Base-by-base conservation (phyloP, 495 filamentous ascomycete species). In the Neurospora sp. region DNA sequence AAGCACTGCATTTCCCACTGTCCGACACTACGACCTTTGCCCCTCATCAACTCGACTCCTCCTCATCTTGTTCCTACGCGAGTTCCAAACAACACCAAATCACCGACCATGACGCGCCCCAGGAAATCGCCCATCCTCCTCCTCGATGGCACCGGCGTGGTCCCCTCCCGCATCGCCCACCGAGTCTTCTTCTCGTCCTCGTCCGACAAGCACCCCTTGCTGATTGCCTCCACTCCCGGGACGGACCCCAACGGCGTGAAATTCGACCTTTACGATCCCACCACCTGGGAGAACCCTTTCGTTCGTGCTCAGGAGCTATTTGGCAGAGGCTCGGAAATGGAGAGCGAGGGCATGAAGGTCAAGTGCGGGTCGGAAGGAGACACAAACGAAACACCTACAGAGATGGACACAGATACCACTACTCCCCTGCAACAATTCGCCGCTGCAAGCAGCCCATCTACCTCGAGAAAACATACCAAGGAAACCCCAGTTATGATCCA, bases 71-170 rank as follows among this genome's bases (percentile, higher is more conserved):
- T 22, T 31, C 27, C 2, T 31, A 31, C 27, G 27, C 27, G 27
- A 31, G 27, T 31, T 31, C 27, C 27, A 35, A 18, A 65, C 12
- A 31, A 31, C 7, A 65, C 14, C 31, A 37, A 35, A 65, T 35
- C 27, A 22, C 22, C 20, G 10, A 72, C 22, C 40, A 69, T 71
- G 70, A 27, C 70, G 9, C 37, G 18, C 18, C n/a, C 48, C 27
- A 16, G 22, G 14, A 72, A 42, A 37, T 16, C 71, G 8, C 71
- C 76, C 45, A 74, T 88, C 74, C 79, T 88, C 20, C 73, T 88
- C 14, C 78, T 82, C 3, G 87, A 86, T 61, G 86, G 85, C 69
- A 84, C 82, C 16, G 85, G 86, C 73, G 87, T 85, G 42, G 78
- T 85, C 18, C 82, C 83, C 59, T 77, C 78, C 53, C 82, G 83